These are phyloP conservation scores for Phytopythium mirpurense DNA, from an alignment of 352 stramenopile species.

Conservation along the genomic window DNA sequence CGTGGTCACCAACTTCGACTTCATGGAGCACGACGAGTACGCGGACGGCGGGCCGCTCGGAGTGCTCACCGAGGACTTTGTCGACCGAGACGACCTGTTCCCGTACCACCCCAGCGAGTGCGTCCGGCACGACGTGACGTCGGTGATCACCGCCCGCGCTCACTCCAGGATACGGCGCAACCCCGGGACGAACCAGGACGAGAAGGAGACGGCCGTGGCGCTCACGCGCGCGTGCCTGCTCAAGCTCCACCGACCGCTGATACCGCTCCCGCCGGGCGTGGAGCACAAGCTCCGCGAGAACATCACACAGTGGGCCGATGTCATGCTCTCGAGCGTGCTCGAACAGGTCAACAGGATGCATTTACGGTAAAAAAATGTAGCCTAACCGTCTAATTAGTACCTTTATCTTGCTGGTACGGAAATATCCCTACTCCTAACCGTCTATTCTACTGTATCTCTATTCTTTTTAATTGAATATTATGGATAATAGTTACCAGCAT, in stretches of 20 bases:
- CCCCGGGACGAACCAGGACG: not conserved
- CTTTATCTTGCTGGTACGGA: too few relatives aligned
- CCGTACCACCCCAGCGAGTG: slow-evolving; percentile 23
- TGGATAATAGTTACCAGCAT: too few relatives aligned
- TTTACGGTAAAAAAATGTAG: too few relatives aligned
- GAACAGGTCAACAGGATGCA: slow-evolving; percentile 20
- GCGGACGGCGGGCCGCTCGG: slow-evolving; percentile 15
- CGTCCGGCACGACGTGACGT: slow-evolving; percentile 26
- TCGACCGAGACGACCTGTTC: slow-evolving; percentile 36
- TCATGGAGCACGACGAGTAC: slow-evolving; percentile 13
- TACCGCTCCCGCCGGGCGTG: slow-evolving; percentile 16
- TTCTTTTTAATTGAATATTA: too few relatives aligned
- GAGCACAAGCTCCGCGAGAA: slow-evolving; percentile 32
- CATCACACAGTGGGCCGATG: slow-evolving; percentile 32
- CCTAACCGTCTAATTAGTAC: too few relatives aligned
- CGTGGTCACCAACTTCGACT: slow-evolving; percentile 10
- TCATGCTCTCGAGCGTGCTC: slow-evolving; percentile 23
- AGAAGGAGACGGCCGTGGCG: slow-evolving; percentile 21
- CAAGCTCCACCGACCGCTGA: slow-evolving; percentile 12
- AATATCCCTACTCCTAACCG: too few relatives aligned
- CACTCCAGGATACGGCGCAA: slow-evolving; percentile 11
- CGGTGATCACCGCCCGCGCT: slow-evolving; percentile 17
- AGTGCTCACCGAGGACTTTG: slow-evolving; percentile 23
- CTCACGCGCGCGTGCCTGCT: slow-evolving; percentile 15
- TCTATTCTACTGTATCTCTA: too few relatives aligned